A percentile compares a stretch with the other conserved stretches of the same genome.
Evolutionary conservation across 345 rosid species (phyloP).

Genomic region (Euphorbia peplus): DNA sequence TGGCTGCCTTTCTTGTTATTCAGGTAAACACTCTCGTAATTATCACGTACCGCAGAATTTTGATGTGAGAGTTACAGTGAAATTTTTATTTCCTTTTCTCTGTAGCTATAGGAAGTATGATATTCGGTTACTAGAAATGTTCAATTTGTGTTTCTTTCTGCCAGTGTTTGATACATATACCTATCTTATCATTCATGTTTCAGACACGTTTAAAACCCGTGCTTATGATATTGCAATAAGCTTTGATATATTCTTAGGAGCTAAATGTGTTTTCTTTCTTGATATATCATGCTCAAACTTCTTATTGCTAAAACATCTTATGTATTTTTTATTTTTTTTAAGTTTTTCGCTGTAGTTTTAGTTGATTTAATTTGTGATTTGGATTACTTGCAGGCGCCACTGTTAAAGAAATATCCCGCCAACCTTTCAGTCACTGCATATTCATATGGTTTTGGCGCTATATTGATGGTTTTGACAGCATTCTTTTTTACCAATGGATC

Average conservation of each 20-base stretch:
- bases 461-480: slow-evolving; percentile 66
- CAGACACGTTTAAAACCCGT: background rate
- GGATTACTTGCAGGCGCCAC: slow-evolving; percentile 58
- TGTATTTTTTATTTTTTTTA: background rate
- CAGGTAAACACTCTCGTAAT: slow-evolving; percentile 51
- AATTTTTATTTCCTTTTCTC: background rate
- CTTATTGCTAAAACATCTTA: background rate
- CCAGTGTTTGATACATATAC: background rate
- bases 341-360: background rate
- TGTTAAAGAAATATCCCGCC: slow-evolving; percentile 80
- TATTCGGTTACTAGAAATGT: background rate
- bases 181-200: background rate
- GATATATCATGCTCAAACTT: background rate
- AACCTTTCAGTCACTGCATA: slow-evolving; percentile 77
- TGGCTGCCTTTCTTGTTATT: slow-evolving; percentile 89
- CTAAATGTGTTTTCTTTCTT: background rate
- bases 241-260: background rate
- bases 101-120: background rate
- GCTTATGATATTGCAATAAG: background rate
- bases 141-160: background rate
- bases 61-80: background rate
- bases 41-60: background rate
- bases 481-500: slow-evolving; percentile 61
- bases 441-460: slow-evolving; percentile 77
- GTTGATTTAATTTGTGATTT: slow-evolving; percentile 16